These are phyloP conservation scores for Xylariaceae sp. DNA, from an alignment of 2,329 filamentous ascomycete species.

Conservation along the genomic window DNA sequence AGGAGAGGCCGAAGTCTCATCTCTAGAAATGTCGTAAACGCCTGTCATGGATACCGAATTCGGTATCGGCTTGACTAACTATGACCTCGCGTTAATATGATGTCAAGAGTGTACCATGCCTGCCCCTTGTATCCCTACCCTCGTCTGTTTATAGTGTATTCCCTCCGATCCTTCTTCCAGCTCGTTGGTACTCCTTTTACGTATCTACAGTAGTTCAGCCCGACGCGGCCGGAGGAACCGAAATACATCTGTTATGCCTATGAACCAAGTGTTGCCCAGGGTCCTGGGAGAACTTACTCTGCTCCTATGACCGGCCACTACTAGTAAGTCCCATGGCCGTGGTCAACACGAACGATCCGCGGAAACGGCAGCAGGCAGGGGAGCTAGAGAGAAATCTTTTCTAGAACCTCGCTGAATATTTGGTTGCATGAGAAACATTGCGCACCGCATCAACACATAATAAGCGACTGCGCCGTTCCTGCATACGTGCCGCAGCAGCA, in stretches of 20 bases:
- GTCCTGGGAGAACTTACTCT: not conserved
- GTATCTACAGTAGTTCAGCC: conserved; percentile 11
- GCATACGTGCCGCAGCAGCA: too few relatives aligned
- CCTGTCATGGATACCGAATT: not conserved
- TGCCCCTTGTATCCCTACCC: conserved; percentile 9
- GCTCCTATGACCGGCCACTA: not conserved
- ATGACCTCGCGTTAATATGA: too few relatives aligned
- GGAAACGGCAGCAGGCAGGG: conserved; percentile 17
- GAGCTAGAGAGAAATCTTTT: conserved; percentile 18
- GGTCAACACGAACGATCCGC: conserved; percentile 8
- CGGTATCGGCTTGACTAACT: conserved; percentile 7
- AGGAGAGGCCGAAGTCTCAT: conserved; percentile 22
- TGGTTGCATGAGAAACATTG: conserved; percentile 7
- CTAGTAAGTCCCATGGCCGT: conserved; percentile 5
- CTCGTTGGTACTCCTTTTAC: conserved; percentile 7
- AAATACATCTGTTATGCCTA: conserved; percentile 23
- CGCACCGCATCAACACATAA: conserved; percentile 4
- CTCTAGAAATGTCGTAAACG: not conserved
- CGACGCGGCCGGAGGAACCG: conserved; percentile 23
- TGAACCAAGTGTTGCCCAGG: not conserved
- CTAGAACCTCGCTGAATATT: conserved; percentile 14
- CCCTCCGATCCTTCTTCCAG: conserved; percentile 15
- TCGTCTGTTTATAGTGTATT: conserved; percentile 11
- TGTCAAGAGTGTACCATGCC: conserved; percentile 8
- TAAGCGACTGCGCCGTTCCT: too few relatives aligned